Evolutionary conservation across 345 rosid genomes (phyloP), one percentile per base, ranked within the genome.

Genomic region (Combretum micranthum): DNA sequence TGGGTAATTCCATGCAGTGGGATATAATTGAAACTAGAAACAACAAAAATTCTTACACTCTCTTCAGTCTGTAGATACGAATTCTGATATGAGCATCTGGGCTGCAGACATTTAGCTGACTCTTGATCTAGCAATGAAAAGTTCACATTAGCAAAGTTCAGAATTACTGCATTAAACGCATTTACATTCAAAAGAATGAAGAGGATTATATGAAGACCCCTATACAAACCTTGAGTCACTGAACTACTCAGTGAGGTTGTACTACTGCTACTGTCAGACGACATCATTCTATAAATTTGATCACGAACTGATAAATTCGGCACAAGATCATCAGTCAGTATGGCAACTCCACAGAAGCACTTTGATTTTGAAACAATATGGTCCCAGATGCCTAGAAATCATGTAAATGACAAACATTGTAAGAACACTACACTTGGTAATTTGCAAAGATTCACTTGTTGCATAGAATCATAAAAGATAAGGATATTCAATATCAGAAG

Each of bases 301-400:
- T 88, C 91, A 67, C 99, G 82, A 7, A 93, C 79, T 16, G 99
- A 85, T 80, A 83, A 86, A 68, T 93, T 93, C 55, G 97, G 99
- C 67, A 93, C 77, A 72, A 93, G 99, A 72, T 93, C 97, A 51
- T 93, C 97, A 12, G 99, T 97, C 23, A 85, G 87, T 59, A 86
- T 73, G 70, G 83, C 70, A 13, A 74, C 95, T 65, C 96, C 92
- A 80, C 97, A 93, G 18, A 90, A 76, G 64, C 99, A 93, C 77
- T 69, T 72, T 16, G 84, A 74, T 67, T 77, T 83, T 20, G 90
- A 75, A 64, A 93, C 85, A 61, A 89, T 89, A 56, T 80, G 71
- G 64, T 85, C 87, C 73, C 96, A 82, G 26, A 93, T 90, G 72
- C 99, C 99, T 93, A 75, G 54, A 47, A 69, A 49, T 52, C 69